A percentile compares a stretch with the other conserved stretches of the same genome.
phyloP scores from a whole-genome alignment of 495 filamentous ascomycete species.

The Penicillium atrosanguineum region DNA sequence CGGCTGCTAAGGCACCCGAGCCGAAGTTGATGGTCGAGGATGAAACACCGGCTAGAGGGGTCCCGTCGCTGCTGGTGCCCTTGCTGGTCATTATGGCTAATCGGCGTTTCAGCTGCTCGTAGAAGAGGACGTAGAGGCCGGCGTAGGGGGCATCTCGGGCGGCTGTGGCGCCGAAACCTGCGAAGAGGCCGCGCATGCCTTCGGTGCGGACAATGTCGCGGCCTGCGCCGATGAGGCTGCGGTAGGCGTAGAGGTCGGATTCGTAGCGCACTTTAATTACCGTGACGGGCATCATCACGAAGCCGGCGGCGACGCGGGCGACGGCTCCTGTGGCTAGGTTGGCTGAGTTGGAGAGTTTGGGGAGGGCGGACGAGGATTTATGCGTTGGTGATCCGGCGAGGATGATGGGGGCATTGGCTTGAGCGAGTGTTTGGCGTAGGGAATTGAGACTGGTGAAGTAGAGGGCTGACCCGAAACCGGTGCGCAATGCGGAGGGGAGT shows the following conservation, averaged over 20 bases:
- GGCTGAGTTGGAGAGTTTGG: conserved; percentile 77
- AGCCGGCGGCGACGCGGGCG: conserved; percentile 79
- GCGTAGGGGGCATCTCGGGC: conserved; percentile 94
- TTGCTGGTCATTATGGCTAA: conserved; percentile 42
- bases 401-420: conserved; percentile 23
- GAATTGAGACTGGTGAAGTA: conserved; percentile 91
- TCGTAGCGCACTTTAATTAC: conserved; percentile 98
- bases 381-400: conserved; percentile 19
- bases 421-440: conserved; percentile 68
- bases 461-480: conserved; percentile 86
- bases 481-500: conserved; percentile 84
- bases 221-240: conserved; percentile 67
- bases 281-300: conserved; percentile 94
- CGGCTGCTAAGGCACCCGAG: conserved; percentile 75
- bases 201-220: conserved; percentile 71
- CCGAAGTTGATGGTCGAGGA: conserved; percentile 81
- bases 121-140: conserved; percentile 90
- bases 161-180: conserved; percentile 90
- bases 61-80: conserved; percentile 11
- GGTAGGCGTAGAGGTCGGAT: conserved; percentile 77
- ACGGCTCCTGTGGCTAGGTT: conserved; percentile 84
- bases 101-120: conserved; percentile 79
- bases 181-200: conserved; percentile 82
- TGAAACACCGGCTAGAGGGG: conserved; percentile 20
- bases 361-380: conserved; percentile 69